Percentiles rank a stretch among this genome's conserved stretches.
phyloP scores from a whole-genome alignment of 768 basidiomycete species.

The Leccinellum rugosiceps region DNA sequence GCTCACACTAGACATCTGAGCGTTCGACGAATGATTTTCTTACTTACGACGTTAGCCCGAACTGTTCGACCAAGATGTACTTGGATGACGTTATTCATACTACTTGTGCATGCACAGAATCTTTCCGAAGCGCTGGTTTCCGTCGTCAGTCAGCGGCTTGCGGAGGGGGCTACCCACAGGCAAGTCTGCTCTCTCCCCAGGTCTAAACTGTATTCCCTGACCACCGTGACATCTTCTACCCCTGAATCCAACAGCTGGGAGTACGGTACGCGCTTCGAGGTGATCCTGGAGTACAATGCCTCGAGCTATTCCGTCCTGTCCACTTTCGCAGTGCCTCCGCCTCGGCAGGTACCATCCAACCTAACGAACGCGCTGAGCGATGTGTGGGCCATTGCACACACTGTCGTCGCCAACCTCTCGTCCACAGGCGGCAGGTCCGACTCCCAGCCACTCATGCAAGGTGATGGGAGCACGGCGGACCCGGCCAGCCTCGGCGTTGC shows the following conservation, averaged over 20 bases:
- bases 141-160: conserved; percentile 35
- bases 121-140: conserved; percentile 35
- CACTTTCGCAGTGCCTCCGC: conserved; percentile 25
- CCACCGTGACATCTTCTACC: too few relatives aligned
- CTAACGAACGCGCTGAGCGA: conserved; percentile 40
- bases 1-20: too few relatives aligned
- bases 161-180: conserved; percentile 43
- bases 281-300: conserved; percentile 48
- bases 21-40: not conserved
- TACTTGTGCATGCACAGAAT: conserved; percentile 29
- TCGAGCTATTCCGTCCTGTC: conserved; percentile 46
- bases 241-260: conserved; percentile 43
- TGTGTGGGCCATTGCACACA: conserved; percentile 52
- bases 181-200: conserved; percentile 7
- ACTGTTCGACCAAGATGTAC: too few relatives aligned
- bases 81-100: not conserved
- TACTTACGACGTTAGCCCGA: not conserved
- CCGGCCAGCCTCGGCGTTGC: conserved; percentile 74
- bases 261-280: conserved; percentile 47
- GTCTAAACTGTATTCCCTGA: not conserved
- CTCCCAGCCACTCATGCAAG: conserved; percentile 56
- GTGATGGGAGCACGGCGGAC: conserved; percentile 62
- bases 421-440: conserved; percentile 43
- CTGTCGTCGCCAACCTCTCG: conserved; percentile 46
- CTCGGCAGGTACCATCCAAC: conserved; percentile 16